Evolutionary conservation across 306 rosid genomes (phyloP), one percentile per base, ranked within the genome.

Genomic region (Fragaria nilgerrensis): DNA sequence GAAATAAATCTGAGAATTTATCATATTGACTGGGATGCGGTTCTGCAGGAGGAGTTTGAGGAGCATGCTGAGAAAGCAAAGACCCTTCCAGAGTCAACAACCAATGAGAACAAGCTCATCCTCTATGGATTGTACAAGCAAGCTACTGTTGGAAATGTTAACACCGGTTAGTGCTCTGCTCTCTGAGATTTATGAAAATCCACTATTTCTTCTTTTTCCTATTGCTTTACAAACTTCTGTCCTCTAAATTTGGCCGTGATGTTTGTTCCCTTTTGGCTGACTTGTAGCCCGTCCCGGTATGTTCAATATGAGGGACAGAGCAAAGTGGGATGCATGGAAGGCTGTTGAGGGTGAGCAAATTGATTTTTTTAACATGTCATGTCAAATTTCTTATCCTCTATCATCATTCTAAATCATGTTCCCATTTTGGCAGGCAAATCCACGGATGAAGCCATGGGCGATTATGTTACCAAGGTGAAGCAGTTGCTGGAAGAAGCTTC

Each of bases 291-390:
- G 99, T 13, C 99, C 99, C 7, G 99, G 97, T 79, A 47, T 95
- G 0, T 95, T 95, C 87, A 88, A 79, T 84, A 41, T 80, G 97
- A 95, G 77, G 86, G 99, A 95, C 76, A 87, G 92, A 80, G 97
- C 94, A 45, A 92, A 92, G 81, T 95, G 99, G 99, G 99, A 95
- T 91, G 99, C 99, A 74, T 95, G 99, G 97, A 92, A 95, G 87
- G 88, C 90, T 61, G 92, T 86, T 87, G 97, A 95, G 87, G 97
- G 97, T 95, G 79, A 67, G 9, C n/a, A 16, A 32, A 10, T 58
- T 15, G 17, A 11, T n/a, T 25, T 44, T 19, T 6, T 0, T 49
- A 61, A 17, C 68, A 5, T 23, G n/a, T 64, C 23, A 41, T 61
- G 48, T 71, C 11, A 5, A 72, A n/a, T 32, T 2, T 56, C 43